Evolutionary conservation across 176 grass and related monocot genomes (phyloP), one percentile per base, ranked within the genome.

Genomic region (Ampelocalamus luodianensis): DNA sequence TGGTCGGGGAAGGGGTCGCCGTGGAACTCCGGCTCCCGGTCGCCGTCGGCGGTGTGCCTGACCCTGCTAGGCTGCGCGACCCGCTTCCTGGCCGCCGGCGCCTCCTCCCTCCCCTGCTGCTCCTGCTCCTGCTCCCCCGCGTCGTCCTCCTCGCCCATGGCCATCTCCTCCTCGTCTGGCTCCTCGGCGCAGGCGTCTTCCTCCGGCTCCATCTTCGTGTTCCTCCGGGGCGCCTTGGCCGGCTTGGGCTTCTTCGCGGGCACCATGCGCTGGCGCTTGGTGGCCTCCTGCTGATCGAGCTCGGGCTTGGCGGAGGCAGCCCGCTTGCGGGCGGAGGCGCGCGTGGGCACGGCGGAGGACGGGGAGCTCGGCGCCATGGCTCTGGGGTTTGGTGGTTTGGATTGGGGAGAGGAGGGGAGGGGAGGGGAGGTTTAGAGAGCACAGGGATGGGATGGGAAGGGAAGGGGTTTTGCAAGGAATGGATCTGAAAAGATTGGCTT

Each of bases 1-100:
- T 26, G 79, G 7, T 77, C 54, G 6, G 72, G 80, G 64, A 97
- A 3, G 0, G 90, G 67, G 29, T 80, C 72, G 1, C 92, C 94
- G 5, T 84, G 6, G 20, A 94, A 92, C 56, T 79, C 83, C 4
- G 73, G 79, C 56, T 80, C 79, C 29, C 63, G 48, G 0, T 77
- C 83, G 1, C 15, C 76, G 1, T 1, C 53, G 1, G 65, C 71
- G 2, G 18, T 43, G 67, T 39, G 72, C 59, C 80, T 54, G 27
- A 23, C 49, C 34, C 59, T 87, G 62, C 55, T 83, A 2, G 65
- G 72, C 77, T 85, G 79, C 40, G 68, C 82, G 4, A 88, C 90
- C 48, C 90, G 71, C 79, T 45, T 86, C 70, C 34, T 78, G n/a
- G 63, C 13, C 14, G 24, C 6, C 13, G 37, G 32, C 32, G 32